Evolutionary conservation across 2,329 filamentous ascomycete genomes (phyloP).

Genomic region (Waltergamsia citrina): DNA sequence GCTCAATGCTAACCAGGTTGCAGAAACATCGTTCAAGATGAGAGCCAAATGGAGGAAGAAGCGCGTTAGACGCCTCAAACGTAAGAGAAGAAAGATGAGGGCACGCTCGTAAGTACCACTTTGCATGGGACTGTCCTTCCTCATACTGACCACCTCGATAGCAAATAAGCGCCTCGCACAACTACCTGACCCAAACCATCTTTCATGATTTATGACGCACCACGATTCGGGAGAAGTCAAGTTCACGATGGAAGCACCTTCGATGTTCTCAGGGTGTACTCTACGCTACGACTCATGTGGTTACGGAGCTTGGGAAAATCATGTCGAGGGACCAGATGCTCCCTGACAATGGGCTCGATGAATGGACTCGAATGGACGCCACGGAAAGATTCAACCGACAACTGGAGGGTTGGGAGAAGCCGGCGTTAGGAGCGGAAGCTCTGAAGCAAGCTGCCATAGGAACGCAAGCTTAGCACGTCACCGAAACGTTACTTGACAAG

Average conservation of each 20-base stretch:
- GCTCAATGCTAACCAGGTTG: slow-evolving; percentile 6
- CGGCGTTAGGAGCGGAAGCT: slow-evolving; percentile 16
- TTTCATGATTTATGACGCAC: slow-evolving; percentile 26
- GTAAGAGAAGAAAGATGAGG: slow-evolving; percentile 99
- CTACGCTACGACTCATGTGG: neutral
- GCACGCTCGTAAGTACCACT: slow-evolving; percentile 75
- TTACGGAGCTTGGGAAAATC: neutral
- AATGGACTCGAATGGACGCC: slow-evolving; percentile 13
- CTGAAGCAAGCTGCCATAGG: slow-evolving; percentile 15
- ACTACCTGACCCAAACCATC: slow-evolving; percentile 45
- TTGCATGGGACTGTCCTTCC: slow-evolving; percentile 5
- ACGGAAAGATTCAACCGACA: slow-evolving; percentile 20
- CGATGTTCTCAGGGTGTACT: too few relatives aligned
- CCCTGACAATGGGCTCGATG: neutral
- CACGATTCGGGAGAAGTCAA: neutral
- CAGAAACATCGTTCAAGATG: slow-evolving; percentile 45
- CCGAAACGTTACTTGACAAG: slow-evolving; percentile 1
- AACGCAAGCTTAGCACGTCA: slow-evolving; percentile 13
- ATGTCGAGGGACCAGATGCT: neutral
- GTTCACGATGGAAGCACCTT: too few relatives aligned
- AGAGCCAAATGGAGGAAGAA: slow-evolving; percentile 99
- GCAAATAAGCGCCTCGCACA: slow-evolving; percentile 60
- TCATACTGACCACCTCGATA: slow-evolving; percentile 26
- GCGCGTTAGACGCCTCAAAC: slow-evolving; percentile 97
- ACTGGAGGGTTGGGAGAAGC: slow-evolving; percentile 20